Evolutionary conservation across 306 rosid genomes (phyloP).

Genomic region (Vachellia pachyceras): DNA sequence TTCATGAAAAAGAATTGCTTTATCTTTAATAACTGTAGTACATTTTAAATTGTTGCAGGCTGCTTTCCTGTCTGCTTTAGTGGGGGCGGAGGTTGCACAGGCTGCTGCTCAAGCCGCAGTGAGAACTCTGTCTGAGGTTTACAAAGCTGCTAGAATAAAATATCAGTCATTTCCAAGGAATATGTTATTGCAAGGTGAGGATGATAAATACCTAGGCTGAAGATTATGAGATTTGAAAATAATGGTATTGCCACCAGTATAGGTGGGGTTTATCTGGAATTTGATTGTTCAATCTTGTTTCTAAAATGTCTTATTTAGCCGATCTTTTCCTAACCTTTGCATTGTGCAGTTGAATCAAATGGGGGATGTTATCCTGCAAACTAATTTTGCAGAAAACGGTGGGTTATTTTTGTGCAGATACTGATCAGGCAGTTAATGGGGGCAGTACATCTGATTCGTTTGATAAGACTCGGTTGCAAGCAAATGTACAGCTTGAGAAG

Average conservation of each 20-base stretch:
- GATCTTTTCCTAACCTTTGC: conserved; percentile 1
- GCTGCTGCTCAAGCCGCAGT: conserved; percentile 89
- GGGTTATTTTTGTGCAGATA: conserved; percentile 55
- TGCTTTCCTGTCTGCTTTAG: conserved; percentile 90
- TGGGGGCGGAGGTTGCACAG: conserved; percentile 69
- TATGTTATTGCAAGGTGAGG: conserved; percentile 54
- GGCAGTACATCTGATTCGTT: conserved; percentile 37
- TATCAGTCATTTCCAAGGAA: conserved; percentile 42
- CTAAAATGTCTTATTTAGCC: conserved; percentile 8
- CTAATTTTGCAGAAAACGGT: conserved; percentile 28
- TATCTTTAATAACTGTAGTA: conserved; percentile 6
- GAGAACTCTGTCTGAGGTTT: conserved; percentile 56
- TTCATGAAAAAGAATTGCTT: neutral
- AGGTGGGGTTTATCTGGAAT: conserved; percentile 21
- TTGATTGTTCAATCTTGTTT: conserved; percentile 20
- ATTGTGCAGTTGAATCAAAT: neutral
- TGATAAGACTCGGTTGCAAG: conserved; percentile 55
- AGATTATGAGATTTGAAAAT: conserved; percentile 21
- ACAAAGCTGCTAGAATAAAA: conserved; percentile 51
- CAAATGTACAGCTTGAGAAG: conserved; percentile 60
- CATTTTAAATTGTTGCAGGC: conserved; percentile 58
- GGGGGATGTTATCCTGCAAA: conserved; percentile 13
- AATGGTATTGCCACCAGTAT: conserved; percentile 12
- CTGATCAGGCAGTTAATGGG: conserved; percentile 51
- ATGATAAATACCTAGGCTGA: conserved; percentile 4